phyloP scores from a whole-genome alignment of 164 flowering plant genomes.

The Protea cynaroides region DNA sequence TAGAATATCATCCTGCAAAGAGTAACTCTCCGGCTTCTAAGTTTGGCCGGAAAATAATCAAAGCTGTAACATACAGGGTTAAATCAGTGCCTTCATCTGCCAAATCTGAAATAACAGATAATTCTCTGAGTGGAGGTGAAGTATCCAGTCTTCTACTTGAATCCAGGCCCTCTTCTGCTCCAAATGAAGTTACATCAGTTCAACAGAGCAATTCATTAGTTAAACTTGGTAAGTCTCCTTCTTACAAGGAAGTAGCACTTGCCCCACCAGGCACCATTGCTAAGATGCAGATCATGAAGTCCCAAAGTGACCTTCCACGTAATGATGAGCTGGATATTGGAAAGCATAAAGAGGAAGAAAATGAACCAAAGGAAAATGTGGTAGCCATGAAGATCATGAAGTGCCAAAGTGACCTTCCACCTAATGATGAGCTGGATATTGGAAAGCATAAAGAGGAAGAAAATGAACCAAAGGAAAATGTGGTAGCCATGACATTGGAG shows the following conservation, averaged over 20 bases:
- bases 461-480: slow-evolving; percentile 21
- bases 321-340: slow-evolving; percentile 22
- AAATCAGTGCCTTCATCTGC: slow-evolving; percentile 62
- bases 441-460: slow-evolving; percentile 22
- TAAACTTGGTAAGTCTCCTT: slow-evolving; percentile 84
- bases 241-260: slow-evolving; percentile 94
- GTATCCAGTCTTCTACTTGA: slow-evolving; percentile 25
- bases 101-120: slow-evolving; percentile 28
- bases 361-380: slow-evolving; percentile 22
- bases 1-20: slow-evolving; percentile 51
- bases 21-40: slow-evolving; percentile 42
- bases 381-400: slow-evolving; percentile 41
- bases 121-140: slow-evolving; percentile 24
- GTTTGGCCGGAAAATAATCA: slow-evolving; percentile 68
- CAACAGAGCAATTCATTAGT: slow-evolving; percentile 40
- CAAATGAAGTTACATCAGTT: slow-evolving; percentile 25
- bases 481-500: slow-evolving; percentile 7
- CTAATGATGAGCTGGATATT: slow-evolving; percentile 23
- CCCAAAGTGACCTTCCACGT: slow-evolving; percentile 29
- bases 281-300: slow-evolving; percentile 41
- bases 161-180: slow-evolving; percentile 25
- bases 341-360: slow-evolving; percentile 23
- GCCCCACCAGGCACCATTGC: slow-evolving; percentile 89
- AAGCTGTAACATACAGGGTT: slow-evolving; percentile 79
- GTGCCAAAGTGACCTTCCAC: slow-evolving; percentile 28